Conservation (phyloP, 495 filamentous ascomycete species). For the Friedmanniomyces simplex region DNA sequence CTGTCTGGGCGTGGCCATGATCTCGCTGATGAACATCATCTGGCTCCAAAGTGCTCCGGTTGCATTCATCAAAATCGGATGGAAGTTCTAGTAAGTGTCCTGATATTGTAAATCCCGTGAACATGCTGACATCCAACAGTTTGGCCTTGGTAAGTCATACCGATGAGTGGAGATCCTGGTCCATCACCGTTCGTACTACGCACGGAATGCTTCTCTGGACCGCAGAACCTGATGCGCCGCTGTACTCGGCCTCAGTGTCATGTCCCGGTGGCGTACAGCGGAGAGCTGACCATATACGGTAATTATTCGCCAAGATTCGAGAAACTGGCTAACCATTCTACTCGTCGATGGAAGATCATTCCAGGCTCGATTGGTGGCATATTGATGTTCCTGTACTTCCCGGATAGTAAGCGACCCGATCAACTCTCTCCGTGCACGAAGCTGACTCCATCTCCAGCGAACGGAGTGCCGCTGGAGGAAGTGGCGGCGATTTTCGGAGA, state of each 20-base stretch:
- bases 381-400: constrained; percentile 6
- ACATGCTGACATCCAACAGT: not conserved
- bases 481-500: constrained; percentile 31
- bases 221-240: too few species aligned
- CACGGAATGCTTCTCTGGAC: too few species aligned
- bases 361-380: constrained; percentile 8
- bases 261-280: too few species aligned
- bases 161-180: too few species aligned
- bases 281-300: too few species aligned
- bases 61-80: constrained; percentile 12
- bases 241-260: too few species aligned
- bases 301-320: too few species aligned
- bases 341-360: constrained; percentile 4
- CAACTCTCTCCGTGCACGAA: not conserved
- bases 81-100: constrained; percentile 9
- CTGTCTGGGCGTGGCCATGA: constrained; percentile 1
- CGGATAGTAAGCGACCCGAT: constrained; percentile 1
- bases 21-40: constrained; percentile 13
- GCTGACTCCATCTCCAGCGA: not conserved
- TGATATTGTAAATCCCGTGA: not conserved
- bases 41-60: constrained; percentile 12
- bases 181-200: too few species aligned
- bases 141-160: not conserved
- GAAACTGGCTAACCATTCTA: too few species aligned
- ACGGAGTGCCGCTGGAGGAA: constrained; percentile 10